Percentiles rank a stretch among this genome's conserved stretches.
phyloP scores from a whole-genome alignment of 257 asterid genomes.

The Coffea eugenioides region DNA sequence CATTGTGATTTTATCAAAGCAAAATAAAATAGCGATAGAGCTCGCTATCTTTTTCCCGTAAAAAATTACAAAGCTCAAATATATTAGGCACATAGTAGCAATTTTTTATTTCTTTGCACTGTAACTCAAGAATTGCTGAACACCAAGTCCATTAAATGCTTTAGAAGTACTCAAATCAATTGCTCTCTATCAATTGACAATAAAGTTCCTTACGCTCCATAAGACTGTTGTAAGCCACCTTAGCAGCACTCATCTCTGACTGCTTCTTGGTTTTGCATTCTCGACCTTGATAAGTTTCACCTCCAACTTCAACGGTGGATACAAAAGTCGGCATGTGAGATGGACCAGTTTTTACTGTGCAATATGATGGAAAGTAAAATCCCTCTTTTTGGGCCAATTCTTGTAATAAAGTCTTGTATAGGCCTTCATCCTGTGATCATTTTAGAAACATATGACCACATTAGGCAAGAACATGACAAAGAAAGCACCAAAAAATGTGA shows the following conservation, averaged over 20 bases:
- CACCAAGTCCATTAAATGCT: not conserved
- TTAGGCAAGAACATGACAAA: not conserved
- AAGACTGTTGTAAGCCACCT: constrained; percentile 54
- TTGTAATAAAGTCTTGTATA: constrained; percentile 68
- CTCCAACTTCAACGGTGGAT: constrained; percentile 56
- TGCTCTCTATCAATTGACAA: not conserved
- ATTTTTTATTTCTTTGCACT: not conserved
- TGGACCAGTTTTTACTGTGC: constrained; percentile 41
- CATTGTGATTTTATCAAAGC: not conserved
- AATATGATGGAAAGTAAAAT: constrained; percentile 48
- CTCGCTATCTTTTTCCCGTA: not conserved
- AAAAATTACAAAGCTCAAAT: not conserved
- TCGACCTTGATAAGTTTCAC: constrained; percentile 41
- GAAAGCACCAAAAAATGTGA: not conserved
- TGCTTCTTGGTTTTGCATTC: constrained; percentile 70
- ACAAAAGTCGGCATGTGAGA: constrained; percentile 52
- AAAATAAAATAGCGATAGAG: not conserved
- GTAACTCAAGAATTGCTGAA: not conserved
- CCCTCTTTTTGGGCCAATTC: constrained; percentile 58
- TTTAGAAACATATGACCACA: not conserved
- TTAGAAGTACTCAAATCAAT: not conserved
- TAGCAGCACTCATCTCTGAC: constrained; percentile 83
- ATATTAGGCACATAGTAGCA: not conserved
- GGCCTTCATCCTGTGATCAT: constrained; percentile 53
- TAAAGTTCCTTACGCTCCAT: constrained; percentile 42